Evolutionary conservation across 208 protist species (phyloP), one percentile per base, ranked within the genome.

Genomic region (Wallacemonas rigidus): DNA sequence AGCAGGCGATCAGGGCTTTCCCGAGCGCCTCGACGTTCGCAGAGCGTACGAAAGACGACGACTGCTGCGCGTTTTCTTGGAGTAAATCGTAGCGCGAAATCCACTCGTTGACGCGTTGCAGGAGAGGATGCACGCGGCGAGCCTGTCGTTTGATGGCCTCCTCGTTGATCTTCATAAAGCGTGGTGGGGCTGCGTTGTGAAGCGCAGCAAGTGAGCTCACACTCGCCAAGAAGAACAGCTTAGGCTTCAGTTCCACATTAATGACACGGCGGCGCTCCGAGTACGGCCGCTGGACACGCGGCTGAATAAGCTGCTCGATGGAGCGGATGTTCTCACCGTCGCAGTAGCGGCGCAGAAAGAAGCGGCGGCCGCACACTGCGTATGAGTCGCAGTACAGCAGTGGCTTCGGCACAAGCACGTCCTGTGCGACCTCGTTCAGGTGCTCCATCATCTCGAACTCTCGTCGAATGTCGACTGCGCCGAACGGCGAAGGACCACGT

Each of bases 361-460:
- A 94, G 73, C 84, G 83, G 9, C 83, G 72, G 43, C 86, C 89
- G 60, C 83, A 90, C 15, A 89, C 82, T 9, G 84, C 77, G 70
- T 90, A 86, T 1, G 76, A 85, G 76, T 90, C 86, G 50, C 89
- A 94, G 74, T 91, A 94, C 3, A 94, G 17, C 39, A 90, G 72
- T 67, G 77, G 76, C 56, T 80, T 75, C 26, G 89, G 82, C 15
- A 89, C 77, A n/a, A 75, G 67, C 56, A 83, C 75, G 61, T 55
- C 72, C 57, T 86, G 85, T n/a, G 82, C 55, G 4, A 50, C 69
- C 56, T 79, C 75, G 65, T 79, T 65, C 11, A 94, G 71, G 75
- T 94, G 83, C 35, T 73, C 73, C 82, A 94, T 91, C 47, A 82
- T 85, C 48, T 91, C 81, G 74, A 81, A 91, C 76, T 94, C 86